Percentiles rank a stretch among this genome's conserved stretches.
Conservation (phyloP, 495 filamentous ascomycete species). For the Penicillium maclennaniae region DNA sequence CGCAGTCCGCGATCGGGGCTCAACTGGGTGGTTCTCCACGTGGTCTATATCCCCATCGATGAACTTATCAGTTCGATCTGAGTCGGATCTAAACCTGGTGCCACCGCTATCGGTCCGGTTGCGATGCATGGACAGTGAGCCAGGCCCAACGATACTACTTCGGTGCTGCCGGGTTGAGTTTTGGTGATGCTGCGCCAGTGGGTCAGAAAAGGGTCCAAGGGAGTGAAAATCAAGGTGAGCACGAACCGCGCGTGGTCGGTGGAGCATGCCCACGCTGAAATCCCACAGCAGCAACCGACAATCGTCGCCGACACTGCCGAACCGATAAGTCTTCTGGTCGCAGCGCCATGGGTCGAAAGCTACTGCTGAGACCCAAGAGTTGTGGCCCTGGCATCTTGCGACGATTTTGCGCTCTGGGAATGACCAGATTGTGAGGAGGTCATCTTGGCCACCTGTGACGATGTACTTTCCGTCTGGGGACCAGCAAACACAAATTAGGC, state of each 20-base stretch:
- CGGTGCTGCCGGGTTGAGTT: constrained; percentile 32
- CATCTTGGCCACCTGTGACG: constrained; percentile 92
- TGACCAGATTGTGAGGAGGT: constrained; percentile 91
- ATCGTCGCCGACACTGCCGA: constrained; percentile 94
- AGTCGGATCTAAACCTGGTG: constrained; percentile 58
- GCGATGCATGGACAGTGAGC: constrained; percentile 65
- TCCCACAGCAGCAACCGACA: constrained; percentile 90
- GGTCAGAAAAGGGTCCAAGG: constrained; percentile 4
- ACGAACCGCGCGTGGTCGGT: constrained; percentile 77
- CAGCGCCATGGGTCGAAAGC: constrained; percentile 96
- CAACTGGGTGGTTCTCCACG: constrained; percentile 67
- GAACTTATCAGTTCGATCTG: constrained; percentile 54
- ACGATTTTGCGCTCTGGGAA: constrained; percentile 78
- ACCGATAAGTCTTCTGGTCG: constrained; percentile 89
- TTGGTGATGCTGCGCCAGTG: constrained; percentile 48
- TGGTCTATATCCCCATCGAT: constrained; percentile 42
- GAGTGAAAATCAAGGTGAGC: not conserved
- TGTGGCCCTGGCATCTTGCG: constrained; percentile 88
- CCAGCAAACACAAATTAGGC: constrained; percentile 90
- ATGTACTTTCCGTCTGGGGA: constrained; percentile 96
- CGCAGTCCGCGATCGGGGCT: constrained; percentile 73
- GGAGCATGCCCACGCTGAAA: constrained; percentile 94
- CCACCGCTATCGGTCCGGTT: constrained; percentile 65
- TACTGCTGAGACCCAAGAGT: constrained; percentile 90
- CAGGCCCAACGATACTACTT: constrained; percentile 33